Conservation (phyloP, 306 rosid genomes). For the Acacia melanoxylon region DNA sequence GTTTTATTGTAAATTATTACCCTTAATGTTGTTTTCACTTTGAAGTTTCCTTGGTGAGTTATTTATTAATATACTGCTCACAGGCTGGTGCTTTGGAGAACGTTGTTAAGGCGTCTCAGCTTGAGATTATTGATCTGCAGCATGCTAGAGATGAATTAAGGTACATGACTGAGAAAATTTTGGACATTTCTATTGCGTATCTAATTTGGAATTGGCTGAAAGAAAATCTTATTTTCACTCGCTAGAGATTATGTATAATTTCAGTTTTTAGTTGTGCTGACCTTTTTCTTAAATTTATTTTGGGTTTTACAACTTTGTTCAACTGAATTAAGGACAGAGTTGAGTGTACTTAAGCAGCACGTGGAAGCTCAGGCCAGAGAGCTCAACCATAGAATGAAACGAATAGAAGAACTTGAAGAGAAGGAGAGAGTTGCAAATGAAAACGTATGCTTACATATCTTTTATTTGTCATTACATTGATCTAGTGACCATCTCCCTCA, state of each 20-base stretch:
- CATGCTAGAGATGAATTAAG: conserved; percentile 73
- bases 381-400: conserved; percentile 72
- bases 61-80: conserved; percentile 18
- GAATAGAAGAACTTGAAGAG: conserved; percentile 83
- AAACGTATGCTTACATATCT: conserved; percentile 54
- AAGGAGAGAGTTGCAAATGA: conserved; percentile 88
- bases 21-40: conserved; percentile 5
- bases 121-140: conserved; percentile 86
- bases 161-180: conserved; percentile 37
- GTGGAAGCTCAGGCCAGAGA: conserved; percentile 78
- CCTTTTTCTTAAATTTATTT: conserved; percentile 18
- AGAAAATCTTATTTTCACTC: not conserved
- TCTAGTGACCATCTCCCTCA: not conserved
- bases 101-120: conserved; percentile 89
- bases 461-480: conserved; percentile 3
- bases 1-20: conserved; percentile 12
- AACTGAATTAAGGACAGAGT: conserved; percentile 87
- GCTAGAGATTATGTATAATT: not conserved
- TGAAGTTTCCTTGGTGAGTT: conserved; percentile 26
- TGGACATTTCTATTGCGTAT: not conserved
- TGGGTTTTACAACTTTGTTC: conserved; percentile 39
- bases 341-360: conserved; percentile 83
- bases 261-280: conserved; percentile 42
- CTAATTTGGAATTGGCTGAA: not conserved
- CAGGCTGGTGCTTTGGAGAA: conserved; percentile 97